A percentile compares a stretch with the other conserved stretches of the same genome.
These are phyloP conservation scores for Elasticomyces elasticus DNA, from an alignment of 495 filamentous ascomycete species.

Conservation along the genomic window DNA sequence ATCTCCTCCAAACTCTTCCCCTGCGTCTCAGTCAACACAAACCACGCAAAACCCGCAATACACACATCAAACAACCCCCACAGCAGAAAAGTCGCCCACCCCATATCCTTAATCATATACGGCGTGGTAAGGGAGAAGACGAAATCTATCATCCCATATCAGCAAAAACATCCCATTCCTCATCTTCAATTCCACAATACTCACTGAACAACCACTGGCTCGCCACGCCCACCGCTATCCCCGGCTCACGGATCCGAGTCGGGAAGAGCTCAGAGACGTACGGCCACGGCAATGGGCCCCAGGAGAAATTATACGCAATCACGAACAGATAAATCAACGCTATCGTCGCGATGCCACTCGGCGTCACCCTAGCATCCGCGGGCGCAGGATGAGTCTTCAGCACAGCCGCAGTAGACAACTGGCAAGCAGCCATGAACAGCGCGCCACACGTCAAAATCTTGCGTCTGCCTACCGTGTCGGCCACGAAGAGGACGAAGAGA, in stretches of 20 bases:
- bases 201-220: slow-evolving; percentile 59
- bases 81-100: slow-evolving; percentile 35
- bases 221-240: slow-evolving; percentile 58
- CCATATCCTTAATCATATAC: slow-evolving; percentile 39
- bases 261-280: slow-evolving; percentile 66
- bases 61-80: slow-evolving; percentile 27
- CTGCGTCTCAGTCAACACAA: slow-evolving; percentile 17
- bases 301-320: slow-evolving; percentile 23
- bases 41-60: slow-evolving; percentile 19
- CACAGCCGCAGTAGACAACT: slow-evolving; percentile 18
- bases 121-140: slow-evolving; percentile 42
- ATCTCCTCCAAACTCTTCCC: slow-evolving; percentile 22
- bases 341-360: slow-evolving; percentile 19
- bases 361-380: slow-evolving; percentile 7
- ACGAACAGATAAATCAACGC: slow-evolving; percentile 25
- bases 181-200: no score
- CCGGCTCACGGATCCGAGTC: slow-evolving; percentile 58
- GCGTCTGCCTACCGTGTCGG: slow-evolving; percentile 20
- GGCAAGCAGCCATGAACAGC: slow-evolving; percentile 22
- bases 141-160: no score
- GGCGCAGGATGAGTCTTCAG: slow-evolving; percentile 6
- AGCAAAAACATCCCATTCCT: no score
- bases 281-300: slow-evolving; percentile 43
- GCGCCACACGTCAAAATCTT: slow-evolving; percentile 16
- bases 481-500: slow-evolving; percentile 21